These are phyloP conservation scores for Lachnellula cervina DNA, from an alignment of 2,329 filamentous ascomycete genomes.

Conservation along the genomic window DNA sequence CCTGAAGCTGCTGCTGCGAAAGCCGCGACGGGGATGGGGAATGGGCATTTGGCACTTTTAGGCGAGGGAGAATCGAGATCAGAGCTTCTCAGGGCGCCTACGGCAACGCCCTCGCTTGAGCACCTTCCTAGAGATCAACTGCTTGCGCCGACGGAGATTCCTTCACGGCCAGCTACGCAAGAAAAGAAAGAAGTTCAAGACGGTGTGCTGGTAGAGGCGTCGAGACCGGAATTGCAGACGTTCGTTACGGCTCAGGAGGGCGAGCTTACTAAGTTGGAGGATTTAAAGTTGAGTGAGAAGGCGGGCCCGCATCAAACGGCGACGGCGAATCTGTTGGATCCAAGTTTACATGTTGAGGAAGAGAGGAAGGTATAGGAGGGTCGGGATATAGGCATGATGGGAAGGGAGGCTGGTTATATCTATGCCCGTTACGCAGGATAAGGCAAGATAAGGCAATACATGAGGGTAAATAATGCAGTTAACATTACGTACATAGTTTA, in stretches of 20 bases:
- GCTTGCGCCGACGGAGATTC: neutral
- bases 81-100: constrained; percentile 12
- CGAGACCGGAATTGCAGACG: constrained; percentile 19
- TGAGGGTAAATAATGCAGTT: no score
- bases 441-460: no score
- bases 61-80: neutral
- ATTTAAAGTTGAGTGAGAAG: constrained; percentile 16
- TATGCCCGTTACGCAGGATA: no score
- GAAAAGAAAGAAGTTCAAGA: constrained; percentile 13
- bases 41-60: constrained; percentile 1
- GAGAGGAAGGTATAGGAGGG: neutral
- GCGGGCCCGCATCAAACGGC: constrained; percentile 7
- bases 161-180: neutral
- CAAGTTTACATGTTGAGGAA: constrained; percentile 1
- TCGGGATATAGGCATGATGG: neutral
- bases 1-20: neutral
- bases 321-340: constrained; percentile 16
- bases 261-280: constrained; percentile 2
- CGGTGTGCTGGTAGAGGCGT: constrained; percentile 16
- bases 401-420: neutral
- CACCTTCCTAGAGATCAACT: no score
- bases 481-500: no score
- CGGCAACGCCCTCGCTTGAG: constrained; percentile 4
- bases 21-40: constrained; percentile 2
- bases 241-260: constrained; percentile 25